A percentile compares a stretch with the other conserved stretches of the same genome.
Evolutionary conservation across 805 yeast species (phyloP).

Genomic region (Naumovozyma dairenensis): DNA sequence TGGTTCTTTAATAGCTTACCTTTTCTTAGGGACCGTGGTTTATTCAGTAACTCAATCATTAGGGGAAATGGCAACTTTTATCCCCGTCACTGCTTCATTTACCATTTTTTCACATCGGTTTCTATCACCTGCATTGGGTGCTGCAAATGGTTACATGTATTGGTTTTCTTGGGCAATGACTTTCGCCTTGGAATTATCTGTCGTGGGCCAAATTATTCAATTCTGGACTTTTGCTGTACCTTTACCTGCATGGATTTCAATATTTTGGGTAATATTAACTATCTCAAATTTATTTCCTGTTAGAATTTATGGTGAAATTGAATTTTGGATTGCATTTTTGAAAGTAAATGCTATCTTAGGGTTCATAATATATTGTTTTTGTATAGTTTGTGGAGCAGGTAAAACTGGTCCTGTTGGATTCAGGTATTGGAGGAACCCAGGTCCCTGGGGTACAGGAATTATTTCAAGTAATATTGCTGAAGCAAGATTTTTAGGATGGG

Average conservation of each 20-base stretch:
- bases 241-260: slow-evolving; percentile 54
- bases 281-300: slow-evolving; percentile 51
- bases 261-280: slow-evolving; percentile 46
- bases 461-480: slow-evolving; percentile 37
- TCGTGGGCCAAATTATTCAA: slow-evolving; percentile 49
- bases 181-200: slow-evolving; percentile 57
- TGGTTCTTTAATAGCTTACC: slow-evolving; percentile 46
- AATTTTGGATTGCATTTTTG: slow-evolving; percentile 56
- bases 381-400: slow-evolving; percentile 65
- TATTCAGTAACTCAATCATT: slow-evolving; percentile 57
- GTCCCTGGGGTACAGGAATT: slow-evolving; percentile 58
- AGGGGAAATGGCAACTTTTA: slow-evolving; percentile 71
- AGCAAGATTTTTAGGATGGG: slow-evolving; percentile 54
- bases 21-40: slow-evolving; percentile 52
- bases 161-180: slow-evolving; percentile 70
- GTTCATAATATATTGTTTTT: slow-evolving; percentile 49
- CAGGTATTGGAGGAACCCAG: slow-evolving; percentile 68
- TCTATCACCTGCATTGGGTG: slow-evolving; percentile 56
- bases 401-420: slow-evolving; percentile 55
- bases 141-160: slow-evolving; percentile 56
- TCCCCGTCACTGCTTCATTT: slow-evolving; percentile 54
- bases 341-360: slow-evolving; percentile 58
- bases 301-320: slow-evolving; percentile 56
- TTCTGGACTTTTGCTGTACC: slow-evolving; percentile 64
- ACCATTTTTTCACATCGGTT: slow-evolving; percentile 56